These are phyloP conservation scores for Symmetrospora coprosmae DNA, from an alignment of 768 basidiomycete genomes.

Conservation along the genomic window DNA sequence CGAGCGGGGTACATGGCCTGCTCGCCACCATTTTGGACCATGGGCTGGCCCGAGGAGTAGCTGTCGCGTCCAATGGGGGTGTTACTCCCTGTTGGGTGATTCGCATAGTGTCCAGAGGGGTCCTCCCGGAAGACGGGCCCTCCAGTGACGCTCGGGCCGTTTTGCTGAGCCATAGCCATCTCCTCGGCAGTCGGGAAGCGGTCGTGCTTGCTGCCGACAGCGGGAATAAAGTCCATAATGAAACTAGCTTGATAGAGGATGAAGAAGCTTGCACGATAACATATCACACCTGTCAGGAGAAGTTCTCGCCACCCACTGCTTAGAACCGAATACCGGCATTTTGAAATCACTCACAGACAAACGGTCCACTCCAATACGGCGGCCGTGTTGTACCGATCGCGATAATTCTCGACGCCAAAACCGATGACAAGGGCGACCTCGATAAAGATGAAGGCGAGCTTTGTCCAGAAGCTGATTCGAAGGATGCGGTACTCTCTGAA, in stretches of 20 bases:
- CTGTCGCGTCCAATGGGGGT: no score
- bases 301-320: no score
- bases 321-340: no score
- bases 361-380: conserved; percentile 65
- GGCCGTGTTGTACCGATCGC: conserved; percentile 28
- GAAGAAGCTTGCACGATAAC: no score
- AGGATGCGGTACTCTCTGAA: conserved; percentile 11
- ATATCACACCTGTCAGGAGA: no score
- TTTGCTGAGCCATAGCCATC: background rate
- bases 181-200: conserved; percentile 12
- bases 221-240: conserved; percentile 44
- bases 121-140: no score
- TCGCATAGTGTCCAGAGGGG: no score
- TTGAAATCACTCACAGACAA: no score
- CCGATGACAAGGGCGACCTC: conserved; percentile 56
- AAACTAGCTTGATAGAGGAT: conserved; percentile 61
- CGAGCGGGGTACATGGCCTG: no score
- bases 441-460: conserved; percentile 36
- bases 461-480: conserved; percentile 11
- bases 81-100: no score
- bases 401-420: conserved; percentile 42
- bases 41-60: no score
- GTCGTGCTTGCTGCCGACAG: conserved; percentile 11
- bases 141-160: background rate
- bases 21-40: no score